phyloP scores from a whole-genome alignment of 2,329 filamentous ascomycete genomes.

The Xylaria sp. region DNA sequence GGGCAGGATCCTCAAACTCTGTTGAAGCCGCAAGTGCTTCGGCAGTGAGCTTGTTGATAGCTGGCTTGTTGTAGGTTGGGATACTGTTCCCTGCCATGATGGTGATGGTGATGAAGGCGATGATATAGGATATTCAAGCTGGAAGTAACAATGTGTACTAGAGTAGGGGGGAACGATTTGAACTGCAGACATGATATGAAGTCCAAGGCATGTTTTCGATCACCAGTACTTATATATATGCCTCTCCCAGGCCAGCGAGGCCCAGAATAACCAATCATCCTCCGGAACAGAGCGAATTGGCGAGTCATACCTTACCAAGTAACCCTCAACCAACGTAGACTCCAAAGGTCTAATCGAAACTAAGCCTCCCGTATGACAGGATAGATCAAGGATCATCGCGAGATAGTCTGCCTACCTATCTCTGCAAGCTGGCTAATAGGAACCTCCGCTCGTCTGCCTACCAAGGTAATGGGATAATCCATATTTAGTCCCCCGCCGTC shows the following conservation, averaged over 20 bases:
- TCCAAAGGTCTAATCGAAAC: slow-evolving; percentile 5
- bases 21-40: background rate
- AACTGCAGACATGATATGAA: background rate
- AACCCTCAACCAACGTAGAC: background rate
- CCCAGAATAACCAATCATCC: slow-evolving; percentile 6
- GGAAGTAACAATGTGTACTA: background rate
- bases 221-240: slow-evolving; percentile 22
- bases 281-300: background rate
- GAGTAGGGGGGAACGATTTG: background rate
- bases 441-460: slow-evolving; percentile 30
- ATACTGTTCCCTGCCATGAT: slow-evolving; percentile 30
- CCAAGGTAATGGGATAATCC: slow-evolving; percentile 18
- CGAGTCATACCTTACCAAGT: slow-evolving; percentile 18
- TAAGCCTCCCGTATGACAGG: slow-evolving; percentile 21
- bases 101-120: slow-evolving; percentile 6
- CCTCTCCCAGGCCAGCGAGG: background rate
- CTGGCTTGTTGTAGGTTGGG: slow-evolving; percentile 36
- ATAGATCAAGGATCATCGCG: slow-evolving; percentile 6
- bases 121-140: background rate
- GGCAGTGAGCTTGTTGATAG: slow-evolving; percentile 30
- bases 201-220: slow-evolving; percentile 1
- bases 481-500: slow-evolving; percentile 22
- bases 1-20: slow-evolving; percentile 38
- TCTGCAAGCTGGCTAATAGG: slow-evolving; percentile 26
- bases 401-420: slow-evolving; percentile 27